These are phyloP conservation scores for Pichia pseudocactophila DNA, from an alignment of 805 yeast genomes.

Conservation along the genomic window DNA sequence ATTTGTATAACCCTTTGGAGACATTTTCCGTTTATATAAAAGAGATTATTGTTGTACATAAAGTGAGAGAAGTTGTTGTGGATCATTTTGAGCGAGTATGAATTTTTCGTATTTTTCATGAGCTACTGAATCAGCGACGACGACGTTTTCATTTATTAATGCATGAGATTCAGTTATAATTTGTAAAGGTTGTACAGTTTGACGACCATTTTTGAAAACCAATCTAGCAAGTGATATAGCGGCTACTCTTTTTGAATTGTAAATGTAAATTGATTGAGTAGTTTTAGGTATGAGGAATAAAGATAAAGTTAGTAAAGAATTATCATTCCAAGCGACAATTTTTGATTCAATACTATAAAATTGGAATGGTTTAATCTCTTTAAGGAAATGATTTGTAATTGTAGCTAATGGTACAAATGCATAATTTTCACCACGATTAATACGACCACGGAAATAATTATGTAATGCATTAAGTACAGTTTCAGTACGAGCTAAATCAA, in stretches of 20 bases:
- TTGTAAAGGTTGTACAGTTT: constrained; percentile 54
- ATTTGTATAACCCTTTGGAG: constrained; percentile 36
- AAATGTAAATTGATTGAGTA: constrained; percentile 1
- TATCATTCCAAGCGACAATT: constrained; percentile 75
- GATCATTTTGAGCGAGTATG: not conserved
- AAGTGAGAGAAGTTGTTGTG: not conserved
- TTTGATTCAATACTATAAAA: constrained; percentile 46
- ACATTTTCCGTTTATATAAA: not conserved
- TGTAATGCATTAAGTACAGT: constrained; percentile 45
- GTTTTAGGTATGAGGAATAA: not conserved
- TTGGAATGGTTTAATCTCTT: constrained; percentile 64
- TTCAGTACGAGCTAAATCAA: constrained; percentile 70
- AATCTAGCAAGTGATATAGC: constrained; percentile 67
- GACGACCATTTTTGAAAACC: constrained; percentile 70
- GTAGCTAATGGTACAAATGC: constrained; percentile 76
- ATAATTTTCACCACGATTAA: constrained; percentile 21
- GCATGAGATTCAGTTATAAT: not conserved
- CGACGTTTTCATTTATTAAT: no score
- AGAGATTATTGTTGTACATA: not conserved
- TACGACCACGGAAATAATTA: constrained; percentile 19
- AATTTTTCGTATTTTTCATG: no score
- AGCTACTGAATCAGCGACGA: no score
- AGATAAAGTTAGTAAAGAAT: constrained; percentile 62
- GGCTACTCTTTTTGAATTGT: constrained; percentile 19
- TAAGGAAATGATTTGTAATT: constrained; percentile 56